Evolutionary conservation across 2,329 filamentous ascomycete species (phyloP).

Genomic region (Diaporthe sp.): DNA sequence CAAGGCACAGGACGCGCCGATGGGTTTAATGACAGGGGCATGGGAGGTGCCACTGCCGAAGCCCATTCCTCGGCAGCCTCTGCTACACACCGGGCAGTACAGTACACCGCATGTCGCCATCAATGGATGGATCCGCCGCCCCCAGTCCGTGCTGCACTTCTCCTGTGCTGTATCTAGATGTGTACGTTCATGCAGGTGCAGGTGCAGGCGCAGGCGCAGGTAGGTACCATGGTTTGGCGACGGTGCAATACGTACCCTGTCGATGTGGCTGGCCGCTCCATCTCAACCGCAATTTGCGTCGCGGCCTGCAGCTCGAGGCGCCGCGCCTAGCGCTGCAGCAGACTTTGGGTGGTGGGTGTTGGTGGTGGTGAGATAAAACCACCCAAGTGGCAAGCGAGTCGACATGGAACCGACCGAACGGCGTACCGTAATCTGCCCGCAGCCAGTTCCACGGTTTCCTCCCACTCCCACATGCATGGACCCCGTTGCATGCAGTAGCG

Average conservation of each 20-base stretch:
- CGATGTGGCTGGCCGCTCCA: slow-evolving; percentile 24
- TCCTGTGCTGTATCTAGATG: slow-evolving; percentile 16
- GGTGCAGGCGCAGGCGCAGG: neutral
- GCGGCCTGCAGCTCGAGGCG: slow-evolving; percentile 19
- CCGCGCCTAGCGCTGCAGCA: slow-evolving; percentile 18
- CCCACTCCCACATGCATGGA: slow-evolving; percentile 20
- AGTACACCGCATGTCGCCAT: slow-evolving; percentile 33
- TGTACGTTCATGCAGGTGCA: slow-evolving; percentile 24
- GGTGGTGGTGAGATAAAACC: slow-evolving; percentile 18
- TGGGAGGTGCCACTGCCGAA: slow-evolving; percentile 38
- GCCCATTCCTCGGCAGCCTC: slow-evolving; percentile 33
- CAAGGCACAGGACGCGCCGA: slow-evolving; percentile 20
- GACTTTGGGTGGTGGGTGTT: neutral
- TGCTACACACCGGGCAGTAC: slow-evolving; percentile 6
- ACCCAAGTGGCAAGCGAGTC: slow-evolving; percentile 17
- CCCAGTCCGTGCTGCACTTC: neutral
- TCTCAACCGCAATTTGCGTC: slow-evolving; percentile 21
- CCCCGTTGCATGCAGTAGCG: slow-evolving; percentile 35
- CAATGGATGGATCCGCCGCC: slow-evolving; percentile 6
- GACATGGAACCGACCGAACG: slow-evolving; percentile 23
- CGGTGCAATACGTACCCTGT: neutral
- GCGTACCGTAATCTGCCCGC: slow-evolving; percentile 32
- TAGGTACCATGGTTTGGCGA: neutral
- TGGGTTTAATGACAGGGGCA: slow-evolving; percentile 37
- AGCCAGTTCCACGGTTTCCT: slow-evolving; percentile 18